These are phyloP conservation scores for Sporothrix brunneoviolacea DNA, from an alignment of 2,329 filamentous ascomycete species.

Conservation along the genomic window DNA sequence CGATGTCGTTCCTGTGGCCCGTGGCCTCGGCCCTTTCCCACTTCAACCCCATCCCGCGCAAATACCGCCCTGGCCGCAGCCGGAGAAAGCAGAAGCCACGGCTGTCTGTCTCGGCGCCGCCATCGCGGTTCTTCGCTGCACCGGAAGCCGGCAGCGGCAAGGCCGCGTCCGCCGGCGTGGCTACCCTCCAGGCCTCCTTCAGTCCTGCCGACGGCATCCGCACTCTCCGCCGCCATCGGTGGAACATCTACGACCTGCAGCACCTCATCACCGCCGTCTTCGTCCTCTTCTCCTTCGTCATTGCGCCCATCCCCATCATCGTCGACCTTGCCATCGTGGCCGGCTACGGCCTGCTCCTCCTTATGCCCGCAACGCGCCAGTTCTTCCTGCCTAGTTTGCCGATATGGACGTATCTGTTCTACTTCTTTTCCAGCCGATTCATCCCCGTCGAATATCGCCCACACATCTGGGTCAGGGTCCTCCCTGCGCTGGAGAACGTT, in stretches of 20 bases:
- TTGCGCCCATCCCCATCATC: slow-evolving; percentile 74
- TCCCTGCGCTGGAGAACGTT: slow-evolving; percentile 92
- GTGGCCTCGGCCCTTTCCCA: slow-evolving; percentile 23
- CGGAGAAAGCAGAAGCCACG: slow-evolving; percentile 14
- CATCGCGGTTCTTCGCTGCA: slow-evolving; percentile 19
- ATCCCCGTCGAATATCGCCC: slow-evolving; percentile 83
- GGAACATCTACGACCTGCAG: slow-evolving; percentile 78
- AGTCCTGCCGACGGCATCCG: slow-evolving; percentile 71
- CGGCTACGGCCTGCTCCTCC: slow-evolving; percentile 60
- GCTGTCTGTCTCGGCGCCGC: slow-evolving; percentile 13
- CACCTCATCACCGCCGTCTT: slow-evolving; percentile 69
- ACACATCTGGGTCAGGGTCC: slow-evolving; percentile 89
- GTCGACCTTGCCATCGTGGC: slow-evolving; percentile 68
- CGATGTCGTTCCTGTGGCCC: slow-evolving; percentile 24
- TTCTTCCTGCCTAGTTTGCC: slow-evolving; percentile 85
- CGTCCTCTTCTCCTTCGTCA: slow-evolving; percentile 73
- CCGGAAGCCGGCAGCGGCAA: slow-evolving; percentile 3
- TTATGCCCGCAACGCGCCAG: slow-evolving; percentile 80
- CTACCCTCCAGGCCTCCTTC: slow-evolving; percentile 73
- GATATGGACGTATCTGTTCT: slow-evolving; percentile 78
- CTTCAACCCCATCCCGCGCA: slow-evolving; percentile 28
- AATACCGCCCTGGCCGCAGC: slow-evolving; percentile 22
- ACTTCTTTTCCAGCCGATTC: slow-evolving; percentile 91
- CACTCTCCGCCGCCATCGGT: slow-evolving; percentile 68
- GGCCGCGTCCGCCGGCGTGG: slow-evolving; percentile 50